Base-by-base conservation (phyloP, 2,329 filamentous ascomycete genomes). In the Trichoderma harzianum region DNA sequence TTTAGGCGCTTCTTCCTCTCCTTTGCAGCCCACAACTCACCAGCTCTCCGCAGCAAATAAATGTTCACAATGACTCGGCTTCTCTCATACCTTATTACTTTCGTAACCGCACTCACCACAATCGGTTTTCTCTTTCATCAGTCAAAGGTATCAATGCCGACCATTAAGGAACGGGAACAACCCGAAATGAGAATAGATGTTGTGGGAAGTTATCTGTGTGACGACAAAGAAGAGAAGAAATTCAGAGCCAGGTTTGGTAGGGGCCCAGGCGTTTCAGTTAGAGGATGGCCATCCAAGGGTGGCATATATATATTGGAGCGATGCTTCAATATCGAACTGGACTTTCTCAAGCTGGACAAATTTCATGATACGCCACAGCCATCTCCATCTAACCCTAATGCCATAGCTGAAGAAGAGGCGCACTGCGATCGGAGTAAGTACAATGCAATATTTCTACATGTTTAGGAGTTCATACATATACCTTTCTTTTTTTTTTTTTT, bases 341-440 rank as follows among this genome's bases (percentile, higher is more conserved):
- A 69, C 26, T 69, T 69, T 30, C 28, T 61, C 1, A 39, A 58
- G 6, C n/a, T 69, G 28, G 36, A 61, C 8, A 57, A 7, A 26
- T 69, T 69, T 11, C 53, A 61, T 7, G 16, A 61, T 16, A n/a
- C 36, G 32, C 51, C 32, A 6, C 34, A 26, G 10, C 51, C 34
- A 43, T 24, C 39, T 3, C 39, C 7, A 30, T 24, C 64, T 7
- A 32, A 18, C 11, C 10, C 7, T 7, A 8, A 47, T 6, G 53
- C 39, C n/a, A 34, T 47, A 21, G 39, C 55, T 32, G 66, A 61
- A 32, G 55, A 69, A 39, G 55, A 69, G 55, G 26, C 36, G n/a
- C 55, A 68, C 34, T 68, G 65, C 5, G 47, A 68, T 24, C 58
- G 57, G 26, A 68, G 53, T 68, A 60, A 68, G 53, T 28, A 47